Evolutionary conservation across 352 stramenopile species (phyloP).

Genomic region (Lagenidium giganteum): DNA sequence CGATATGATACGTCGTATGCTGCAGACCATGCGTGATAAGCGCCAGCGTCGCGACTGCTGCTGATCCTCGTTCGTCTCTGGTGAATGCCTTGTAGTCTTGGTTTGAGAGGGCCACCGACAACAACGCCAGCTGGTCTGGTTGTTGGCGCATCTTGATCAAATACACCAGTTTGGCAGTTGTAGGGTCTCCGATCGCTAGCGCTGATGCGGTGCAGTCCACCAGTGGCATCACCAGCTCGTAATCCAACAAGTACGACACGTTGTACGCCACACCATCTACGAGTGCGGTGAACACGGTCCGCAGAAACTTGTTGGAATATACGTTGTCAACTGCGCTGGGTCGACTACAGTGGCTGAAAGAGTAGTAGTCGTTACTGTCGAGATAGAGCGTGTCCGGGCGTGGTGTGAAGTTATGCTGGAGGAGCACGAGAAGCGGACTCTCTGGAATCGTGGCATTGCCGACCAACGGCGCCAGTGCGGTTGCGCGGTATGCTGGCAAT

Average conservation of each 20-base stretch:
- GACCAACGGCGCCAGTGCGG: too few species aligned
- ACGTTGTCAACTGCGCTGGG: background rate
- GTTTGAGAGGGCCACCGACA: slow-evolving; percentile 10
- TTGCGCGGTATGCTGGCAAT: too few species aligned
- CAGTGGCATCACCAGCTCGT: slow-evolving; percentile 35
- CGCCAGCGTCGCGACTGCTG: slow-evolving; percentile 7
- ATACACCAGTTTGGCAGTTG: slow-evolving; percentile 5
- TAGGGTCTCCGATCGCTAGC: slow-evolving; percentile 10
- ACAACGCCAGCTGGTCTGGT: slow-evolving; percentile 11
- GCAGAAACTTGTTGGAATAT: slow-evolving; percentile 33
- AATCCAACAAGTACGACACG: slow-evolving; percentile 19
- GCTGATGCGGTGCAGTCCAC: slow-evolving; percentile 32
- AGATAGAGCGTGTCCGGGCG: slow-evolving; percentile 30
- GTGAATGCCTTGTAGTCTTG: slow-evolving; percentile 18
- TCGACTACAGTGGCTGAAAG: slow-evolving; percentile 13
- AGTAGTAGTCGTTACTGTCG: slow-evolving; percentile 3
- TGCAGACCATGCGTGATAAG: too few species aligned
- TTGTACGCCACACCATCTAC: slow-evolving; percentile 26
- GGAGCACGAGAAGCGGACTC: slow-evolving; percentile 22
- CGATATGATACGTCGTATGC: too few species aligned
- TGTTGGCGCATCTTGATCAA: slow-evolving; percentile 10
- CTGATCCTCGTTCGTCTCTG: background rate
- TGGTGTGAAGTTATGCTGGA: slow-evolving; percentile 24
- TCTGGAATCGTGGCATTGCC: slow-evolving; percentile 20
- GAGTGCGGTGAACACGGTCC: slow-evolving; percentile 16